Evolutionary conservation across 768 basidiomycete genomes (phyloP).

Genomic region (Pleurotus citrinopileatus): DNA sequence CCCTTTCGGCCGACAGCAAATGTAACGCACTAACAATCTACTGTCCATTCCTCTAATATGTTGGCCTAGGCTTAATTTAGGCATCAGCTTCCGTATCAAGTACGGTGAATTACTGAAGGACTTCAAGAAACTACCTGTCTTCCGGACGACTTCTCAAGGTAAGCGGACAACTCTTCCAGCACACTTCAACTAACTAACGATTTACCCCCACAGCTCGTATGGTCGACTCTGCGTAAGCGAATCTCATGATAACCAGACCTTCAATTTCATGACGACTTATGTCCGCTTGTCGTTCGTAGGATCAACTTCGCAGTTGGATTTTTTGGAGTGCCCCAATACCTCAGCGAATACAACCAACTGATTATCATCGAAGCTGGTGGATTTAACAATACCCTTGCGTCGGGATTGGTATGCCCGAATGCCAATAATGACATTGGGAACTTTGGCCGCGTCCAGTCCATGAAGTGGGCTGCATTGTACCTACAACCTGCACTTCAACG

Average conservation of each 20-base stretch:
- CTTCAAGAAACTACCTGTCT: constrained; percentile 53
- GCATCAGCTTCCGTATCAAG: constrained; percentile 57
- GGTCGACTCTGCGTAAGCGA: constrained; percentile 44
- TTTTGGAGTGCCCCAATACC: constrained; percentile 49
- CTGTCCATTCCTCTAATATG: not conserved
- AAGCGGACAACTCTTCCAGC: constrained; percentile 6
- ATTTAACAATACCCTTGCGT: constrained; percentile 71
- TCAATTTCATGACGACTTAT: not conserved
- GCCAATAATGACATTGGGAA: constrained; percentile 39
- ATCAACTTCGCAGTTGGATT: constrained; percentile 57
- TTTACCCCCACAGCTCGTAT: constrained; percentile 39
- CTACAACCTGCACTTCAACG: constrained; percentile 54
- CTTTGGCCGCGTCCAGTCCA: constrained; percentile 39
- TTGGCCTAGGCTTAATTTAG: constrained; percentile 39
- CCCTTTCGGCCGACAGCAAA: constrained; percentile 71
- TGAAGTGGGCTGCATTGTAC: constrained; percentile 61
- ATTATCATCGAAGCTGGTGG: constrained; percentile 54
- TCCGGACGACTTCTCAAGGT: constrained; percentile 60
- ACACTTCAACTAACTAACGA: not conserved
- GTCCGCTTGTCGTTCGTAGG: constrained; percentile 13
- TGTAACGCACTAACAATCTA: constrained; percentile 34
- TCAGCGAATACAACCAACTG: constrained; percentile 57
- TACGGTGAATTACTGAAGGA: constrained; percentile 50
- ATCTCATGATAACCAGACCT: not conserved
- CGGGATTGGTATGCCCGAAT: constrained; percentile 66